phyloP scores from a whole-genome alignment of 2,329 filamentous ascomycete species.

The Pseudogymnoascus destructans region DNA sequence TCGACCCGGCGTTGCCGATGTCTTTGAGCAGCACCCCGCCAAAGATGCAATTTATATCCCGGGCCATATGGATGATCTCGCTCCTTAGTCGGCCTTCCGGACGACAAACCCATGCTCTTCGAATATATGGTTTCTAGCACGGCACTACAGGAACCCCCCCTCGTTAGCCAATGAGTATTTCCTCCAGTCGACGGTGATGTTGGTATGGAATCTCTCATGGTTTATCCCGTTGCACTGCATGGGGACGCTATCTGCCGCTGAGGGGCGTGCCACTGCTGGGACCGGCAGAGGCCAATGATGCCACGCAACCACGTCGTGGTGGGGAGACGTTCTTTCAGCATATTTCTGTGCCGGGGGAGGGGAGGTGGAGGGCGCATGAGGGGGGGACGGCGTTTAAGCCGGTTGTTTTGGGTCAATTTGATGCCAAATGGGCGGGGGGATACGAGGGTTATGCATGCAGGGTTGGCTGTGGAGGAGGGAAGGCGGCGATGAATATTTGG shows the following conservation, averaged over 20 bases:
- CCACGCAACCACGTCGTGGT: background rate
- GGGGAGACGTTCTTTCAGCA: conserved; percentile 14
- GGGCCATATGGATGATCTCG: background rate
- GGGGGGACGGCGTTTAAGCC: conserved; percentile 32
- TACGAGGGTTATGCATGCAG: conserved; percentile 30
- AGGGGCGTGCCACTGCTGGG: background rate
- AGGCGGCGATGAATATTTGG: conserved; percentile 38
- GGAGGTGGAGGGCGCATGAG: conserved; percentile 28
- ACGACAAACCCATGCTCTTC: background rate
- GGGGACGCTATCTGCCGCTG: background rate
- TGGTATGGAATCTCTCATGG: background rate
- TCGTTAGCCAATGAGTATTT: background rate
- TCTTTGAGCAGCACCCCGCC: background rate
- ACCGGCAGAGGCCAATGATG: background rate
- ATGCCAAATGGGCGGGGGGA: conserved; percentile 32
- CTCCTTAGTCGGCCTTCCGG: background rate
- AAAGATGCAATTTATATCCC: background rate
- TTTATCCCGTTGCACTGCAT: background rate
- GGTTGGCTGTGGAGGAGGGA: conserved; percentile 30
- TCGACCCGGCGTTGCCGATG: background rate
- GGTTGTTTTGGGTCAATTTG: conserved; percentile 35
- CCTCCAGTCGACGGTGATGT: background rate
- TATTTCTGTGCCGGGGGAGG: background rate
- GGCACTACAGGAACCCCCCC: background rate
- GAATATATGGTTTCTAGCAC: background rate